These are phyloP conservation scores for Ophiostoma montium DNA, from an alignment of 2,329 filamentous ascomycete genomes.

Conservation along the genomic window DNA sequence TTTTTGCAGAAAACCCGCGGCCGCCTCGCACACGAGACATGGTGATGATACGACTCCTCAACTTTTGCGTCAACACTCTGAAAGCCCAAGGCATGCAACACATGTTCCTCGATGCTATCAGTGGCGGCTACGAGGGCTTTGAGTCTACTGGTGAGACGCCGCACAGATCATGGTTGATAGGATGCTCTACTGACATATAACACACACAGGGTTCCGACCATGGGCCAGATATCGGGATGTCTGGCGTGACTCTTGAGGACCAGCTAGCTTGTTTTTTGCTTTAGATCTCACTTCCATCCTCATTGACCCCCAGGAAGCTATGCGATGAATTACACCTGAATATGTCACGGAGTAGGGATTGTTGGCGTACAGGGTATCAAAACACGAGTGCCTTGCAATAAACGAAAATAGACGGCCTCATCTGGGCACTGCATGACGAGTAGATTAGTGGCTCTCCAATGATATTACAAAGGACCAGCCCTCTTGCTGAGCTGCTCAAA, in stretches of 20 bases:
- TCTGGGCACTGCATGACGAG: too few relatives aligned
- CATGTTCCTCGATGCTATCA: constrained; percentile 43
- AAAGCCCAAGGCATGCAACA: constrained; percentile 34
- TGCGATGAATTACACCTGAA: too few relatives aligned
- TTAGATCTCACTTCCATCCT: too few relatives aligned
- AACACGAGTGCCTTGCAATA: too few relatives aligned
- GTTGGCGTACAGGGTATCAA: too few relatives aligned
- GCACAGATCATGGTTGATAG: not conserved
- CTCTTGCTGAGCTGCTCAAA: too few relatives aligned
- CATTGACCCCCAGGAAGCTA: not conserved
- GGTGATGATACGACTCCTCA: constrained; percentile 38
- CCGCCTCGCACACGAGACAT: constrained; percentile 31
- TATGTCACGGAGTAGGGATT: too few relatives aligned
- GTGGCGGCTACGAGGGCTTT: constrained; percentile 34
- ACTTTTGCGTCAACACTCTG: constrained; percentile 35
- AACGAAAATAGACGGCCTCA: too few relatives aligned
- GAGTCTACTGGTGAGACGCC: constrained; percentile 33
- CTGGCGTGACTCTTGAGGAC: not conserved
- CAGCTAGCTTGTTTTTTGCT: too few relatives aligned
- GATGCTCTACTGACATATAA: not conserved
- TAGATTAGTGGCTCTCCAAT: too few relatives aligned
- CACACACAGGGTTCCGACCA: not conserved
- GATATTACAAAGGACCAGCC: too few relatives aligned
- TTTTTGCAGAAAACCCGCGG: constrained; percentile 26
- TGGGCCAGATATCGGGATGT: constrained; percentile 2